phyloP scores from a whole-genome alignment of 2,329 filamentous ascomycete species.

The Sordariomycetes sp. region DNA sequence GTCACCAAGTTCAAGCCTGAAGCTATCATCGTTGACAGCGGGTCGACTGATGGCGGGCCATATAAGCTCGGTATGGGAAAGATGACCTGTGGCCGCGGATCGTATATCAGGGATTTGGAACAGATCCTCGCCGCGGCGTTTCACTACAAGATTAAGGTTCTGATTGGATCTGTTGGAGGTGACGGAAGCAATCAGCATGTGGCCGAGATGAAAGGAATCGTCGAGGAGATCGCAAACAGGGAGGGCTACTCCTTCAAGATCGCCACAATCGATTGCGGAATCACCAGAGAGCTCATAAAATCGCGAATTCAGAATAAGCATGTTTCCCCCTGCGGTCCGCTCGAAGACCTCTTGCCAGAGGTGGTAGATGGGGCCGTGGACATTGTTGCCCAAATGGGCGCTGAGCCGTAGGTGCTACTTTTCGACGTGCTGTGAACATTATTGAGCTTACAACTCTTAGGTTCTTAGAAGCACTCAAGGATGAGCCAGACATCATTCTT shows the following conservation, averaged over 20 bases:
- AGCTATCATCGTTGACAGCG: constrained; percentile 24
- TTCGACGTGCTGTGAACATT: constrained; percentile 24
- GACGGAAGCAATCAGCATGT: constrained; percentile 33
- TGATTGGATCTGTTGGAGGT: constrained; percentile 32
- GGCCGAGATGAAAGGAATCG: constrained; percentile 24
- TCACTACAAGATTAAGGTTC: constrained; percentile 19
- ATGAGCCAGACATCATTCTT: constrained; percentile 32
- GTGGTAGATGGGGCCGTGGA: constrained; percentile 21
- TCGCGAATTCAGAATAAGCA: constrained; percentile 16
- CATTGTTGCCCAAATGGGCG: constrained; percentile 33
- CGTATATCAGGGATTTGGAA: constrained; percentile 31
- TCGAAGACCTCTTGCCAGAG: constrained; percentile 26
- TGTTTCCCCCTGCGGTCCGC: constrained; percentile 24
- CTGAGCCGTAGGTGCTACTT: constrained; percentile 32
- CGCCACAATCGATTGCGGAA: constrained; percentile 24
- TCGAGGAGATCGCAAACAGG: constrained; percentile 19
- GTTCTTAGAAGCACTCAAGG: too few species aligned
- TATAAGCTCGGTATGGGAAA: constrained; percentile 28
- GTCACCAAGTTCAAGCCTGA: constrained; percentile 17
- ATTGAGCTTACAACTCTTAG: too few species aligned
- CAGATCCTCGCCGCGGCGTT: constrained; percentile 17
- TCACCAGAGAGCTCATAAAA: constrained; percentile 20
- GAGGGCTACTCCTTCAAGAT: constrained; percentile 16
- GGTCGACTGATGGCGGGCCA: constrained; percentile 26
- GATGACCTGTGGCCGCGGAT: constrained; percentile 26